Percentiles rank a stretch among this genome's conserved stretches.
Conservation (phyloP, 2,329 filamentous ascomycete species). For the Scolecobasidium constrictum region DNA sequence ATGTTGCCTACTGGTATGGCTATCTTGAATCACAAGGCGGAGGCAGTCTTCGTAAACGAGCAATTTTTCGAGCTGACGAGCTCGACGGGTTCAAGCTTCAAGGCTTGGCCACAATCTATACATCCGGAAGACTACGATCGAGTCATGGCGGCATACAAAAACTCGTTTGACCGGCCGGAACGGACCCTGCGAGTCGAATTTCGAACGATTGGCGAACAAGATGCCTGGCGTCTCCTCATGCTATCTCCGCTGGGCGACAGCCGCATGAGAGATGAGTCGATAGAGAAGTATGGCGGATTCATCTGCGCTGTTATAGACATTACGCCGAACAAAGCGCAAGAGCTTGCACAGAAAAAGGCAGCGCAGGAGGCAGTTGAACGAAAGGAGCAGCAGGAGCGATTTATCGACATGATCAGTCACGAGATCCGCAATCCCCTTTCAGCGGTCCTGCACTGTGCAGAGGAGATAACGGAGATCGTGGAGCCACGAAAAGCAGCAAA, state of each 20-base stretch:
- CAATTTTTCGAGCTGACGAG: constrained; percentile 36
- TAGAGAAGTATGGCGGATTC: constrained; percentile 28
- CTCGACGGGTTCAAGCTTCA: constrained; percentile 30
- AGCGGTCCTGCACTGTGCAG: constrained; percentile 34
- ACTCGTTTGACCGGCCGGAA: constrained; percentile 25
- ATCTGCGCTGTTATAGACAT: constrained; percentile 36
- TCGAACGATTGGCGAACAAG: constrained; percentile 21
- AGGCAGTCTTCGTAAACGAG: constrained; percentile 36
- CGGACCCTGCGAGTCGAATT: constrained; percentile 32
- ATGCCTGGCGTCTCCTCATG: constrained; percentile 31
- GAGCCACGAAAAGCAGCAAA: constrained; percentile 12
- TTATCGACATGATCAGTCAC: constrained; percentile 22
- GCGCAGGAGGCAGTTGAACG: constrained; percentile 27
- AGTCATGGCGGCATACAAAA: constrained; percentile 32
- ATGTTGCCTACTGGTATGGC: constrained; percentile 35
- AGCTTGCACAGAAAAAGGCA: constrained; percentile 20
- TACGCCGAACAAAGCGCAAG: constrained; percentile 28
- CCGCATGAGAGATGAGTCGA: constrained; percentile 19
- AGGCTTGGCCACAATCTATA: constrained; percentile 35
- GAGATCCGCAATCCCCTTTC: constrained; percentile 36
- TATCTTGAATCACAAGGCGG: constrained; percentile 32
- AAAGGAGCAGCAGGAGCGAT: constrained; percentile 27
- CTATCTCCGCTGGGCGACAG: constrained; percentile 31
- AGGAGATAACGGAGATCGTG: constrained; percentile 28
- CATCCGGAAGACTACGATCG: constrained; percentile 32